phyloP scores from a whole-genome alignment of 257 asterid genomes.

The Plectranthus barbatus region DNA sequence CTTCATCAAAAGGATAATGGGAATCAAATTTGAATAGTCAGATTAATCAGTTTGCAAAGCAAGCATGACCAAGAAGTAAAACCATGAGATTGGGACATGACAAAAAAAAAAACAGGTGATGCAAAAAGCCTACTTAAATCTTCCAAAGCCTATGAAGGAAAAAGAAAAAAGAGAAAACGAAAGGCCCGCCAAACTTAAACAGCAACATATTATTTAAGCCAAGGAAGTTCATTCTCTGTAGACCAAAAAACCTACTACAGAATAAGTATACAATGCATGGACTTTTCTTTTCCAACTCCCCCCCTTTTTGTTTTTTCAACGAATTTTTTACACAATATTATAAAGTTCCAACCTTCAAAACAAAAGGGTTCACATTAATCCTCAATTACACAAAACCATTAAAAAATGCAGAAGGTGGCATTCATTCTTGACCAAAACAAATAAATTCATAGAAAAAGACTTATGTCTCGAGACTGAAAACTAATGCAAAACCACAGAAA shows the following conservation, averaged over 20 bases:
- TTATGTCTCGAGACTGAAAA: not conserved
- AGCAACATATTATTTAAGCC: not conserved
- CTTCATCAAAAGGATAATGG: not conserved
- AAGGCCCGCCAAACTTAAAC: conserved; percentile 9
- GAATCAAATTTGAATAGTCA: not conserved
- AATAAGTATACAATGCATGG: not conserved
- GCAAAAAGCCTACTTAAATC: not conserved
- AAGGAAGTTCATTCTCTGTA: not conserved
- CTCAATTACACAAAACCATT: conserved; percentile 5
- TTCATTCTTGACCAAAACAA: conserved; percentile 4
- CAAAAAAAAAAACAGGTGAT: no score
- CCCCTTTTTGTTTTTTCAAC: not conserved
- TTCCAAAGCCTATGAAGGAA: not conserved
- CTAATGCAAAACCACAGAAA: not conserved
- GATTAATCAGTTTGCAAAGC: not conserved
- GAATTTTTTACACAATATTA: not conserved
- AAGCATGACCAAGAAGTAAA: not conserved
- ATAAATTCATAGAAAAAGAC: conserved; percentile 10
- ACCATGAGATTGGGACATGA: no score
- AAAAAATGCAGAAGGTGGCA: not conserved
- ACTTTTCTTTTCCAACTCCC: conserved; percentile 11
- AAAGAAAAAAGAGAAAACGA: not conserved
- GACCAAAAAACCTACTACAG: not conserved
- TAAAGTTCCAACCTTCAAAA: not conserved
- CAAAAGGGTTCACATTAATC: conserved; percentile 15